Base-by-base conservation (phyloP, 139 green algal species). In the Asterochloris erici region DNA sequence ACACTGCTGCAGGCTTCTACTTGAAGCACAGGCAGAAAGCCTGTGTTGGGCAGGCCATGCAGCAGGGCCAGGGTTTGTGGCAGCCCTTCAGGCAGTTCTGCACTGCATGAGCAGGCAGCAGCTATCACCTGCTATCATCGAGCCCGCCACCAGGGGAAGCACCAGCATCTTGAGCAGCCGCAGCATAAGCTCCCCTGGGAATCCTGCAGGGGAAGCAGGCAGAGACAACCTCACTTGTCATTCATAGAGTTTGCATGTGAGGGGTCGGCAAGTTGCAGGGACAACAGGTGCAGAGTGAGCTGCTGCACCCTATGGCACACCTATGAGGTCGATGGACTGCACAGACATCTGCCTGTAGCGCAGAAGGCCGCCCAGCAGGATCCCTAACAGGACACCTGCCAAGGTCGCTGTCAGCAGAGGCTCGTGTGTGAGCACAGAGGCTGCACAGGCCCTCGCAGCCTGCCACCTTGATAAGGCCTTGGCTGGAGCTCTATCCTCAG, bases 161-260 rank as follows among this genome's bases (percentile, higher is more conserved):
- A 91, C 88, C 74, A 93, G 84, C 85, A 90, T 84, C 69, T 89
- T 90, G 0, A 93, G 86, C 28, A 89, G 78, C 16, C 85, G 82
- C 83, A 93, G 84, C 88, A 91, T 88, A 21, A 92, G 69, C 68
- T 93, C 86, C 0, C 89, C 89, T 15, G 86, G 86, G 29, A 93
- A 89, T 4, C 88, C 85, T 83, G 82, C 74, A 78, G 71, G 17
- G n/a, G 15, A 9, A 60, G n/a, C n/a, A 24, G 24, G 24, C 24
- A 60, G 26, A 29, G 26, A 24, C 14, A 19, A 60, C 2, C 2
- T 19, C n/a, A 77, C 1, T 77, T 28, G n/a, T 9, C 24, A 77
- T 38, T 16, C 17, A 24, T 60, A 38, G 14, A 9, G 16, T 11
- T 38, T 60, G n/a, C 24, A 1, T 12, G 10, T 38, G 15, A 19